These are phyloP conservation scores for Histomonas meleagridis DNA, from an alignment of 208 protist species.

Conservation along the genomic window DNA sequence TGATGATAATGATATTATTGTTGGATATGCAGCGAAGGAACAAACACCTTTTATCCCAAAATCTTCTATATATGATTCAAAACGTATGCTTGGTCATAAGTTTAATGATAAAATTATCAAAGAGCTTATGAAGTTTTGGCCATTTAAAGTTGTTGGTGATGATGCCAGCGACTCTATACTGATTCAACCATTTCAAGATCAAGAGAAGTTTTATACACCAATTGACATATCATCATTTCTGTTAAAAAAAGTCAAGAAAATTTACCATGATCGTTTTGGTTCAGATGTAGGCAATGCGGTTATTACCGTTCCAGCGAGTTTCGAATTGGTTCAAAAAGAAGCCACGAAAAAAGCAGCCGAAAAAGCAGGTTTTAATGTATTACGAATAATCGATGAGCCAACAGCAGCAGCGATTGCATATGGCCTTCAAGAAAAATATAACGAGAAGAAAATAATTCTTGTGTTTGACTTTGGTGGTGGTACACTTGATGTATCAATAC, in stretches of 20 bases:
- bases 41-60: constrained; percentile 68
- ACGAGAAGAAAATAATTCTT: constrained; percentile 69
- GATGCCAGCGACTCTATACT: constrained; percentile 61
- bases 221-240: constrained; percentile 88
- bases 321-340: constrained; percentile 95
- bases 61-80: constrained; percentile 73
- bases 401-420: constrained; percentile 88
- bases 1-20: constrained; percentile 64
- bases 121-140: constrained; percentile 85
- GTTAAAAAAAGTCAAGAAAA: constrained; percentile 85
- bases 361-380: constrained; percentile 80
- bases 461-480: constrained; percentile 93
- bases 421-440: constrained; percentile 63
- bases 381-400: constrained; percentile 91
- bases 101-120: constrained; percentile 71
- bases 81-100: constrained; percentile 75
- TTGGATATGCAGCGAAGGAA: constrained; percentile 74
- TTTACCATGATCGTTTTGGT: constrained; percentile 82
- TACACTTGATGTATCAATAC: constrained; percentile 58
- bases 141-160: constrained; percentile 67
- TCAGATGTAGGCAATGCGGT: constrained; percentile 75
- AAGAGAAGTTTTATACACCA: constrained; percentile 54
- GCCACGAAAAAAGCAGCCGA: constrained; percentile 93
- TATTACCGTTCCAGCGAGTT: constrained; percentile 95
- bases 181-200: constrained; percentile 53